Evolutionary conservation across 805 yeast species (phyloP), one percentile per base, ranked within the genome.

Genomic region (Candida sonorensis): DNA sequence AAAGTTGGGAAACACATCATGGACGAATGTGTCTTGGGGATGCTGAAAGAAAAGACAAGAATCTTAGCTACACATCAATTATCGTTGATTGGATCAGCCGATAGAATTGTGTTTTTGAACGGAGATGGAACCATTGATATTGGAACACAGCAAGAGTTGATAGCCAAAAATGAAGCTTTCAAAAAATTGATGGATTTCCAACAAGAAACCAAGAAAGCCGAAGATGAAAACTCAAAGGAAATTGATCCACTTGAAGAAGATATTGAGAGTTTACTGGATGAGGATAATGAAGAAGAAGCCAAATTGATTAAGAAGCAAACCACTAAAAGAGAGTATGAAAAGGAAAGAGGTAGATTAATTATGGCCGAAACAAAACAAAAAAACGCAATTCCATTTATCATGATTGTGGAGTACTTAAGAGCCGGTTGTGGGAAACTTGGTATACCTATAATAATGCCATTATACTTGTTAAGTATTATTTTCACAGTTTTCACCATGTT

Each of bases 11-110:
- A 71, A 35, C 87, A 80, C 46, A 81, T 83, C 30, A 72, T 83
- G 69, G 67, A 72, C 15, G 63, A 75, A 17, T 84, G 94, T 56
- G 55, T 85, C 23, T 40, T 67, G 35, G 85, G 80, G 0, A 37
- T 73, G 9, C 48, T 85, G 38, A 57, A 58, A 25, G 57, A 57
- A 12, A 74, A 70, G 45, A 85, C 94, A 0, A 65, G 88, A 42
- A 46, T 85, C 7, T 62, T 85, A 45, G 92, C 92, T 3, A 85
- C 95, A 0, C 95, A 85, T 54, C 94, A 85, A 51, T 59, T 84
- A 26, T 72, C 85, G 1, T 62, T 83, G 33, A 66, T 84, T 40
- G 72, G 71, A 9, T 55, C 63, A 33, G 92, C 94, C 14, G 84
- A 79, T 50, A 63, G 78, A 26, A 58, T 85, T 12, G 62, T 85